phyloP scores from a whole-genome alignment of 2,329 filamentous ascomycete species.

The Ilyonectria mors-panacis region DNA sequence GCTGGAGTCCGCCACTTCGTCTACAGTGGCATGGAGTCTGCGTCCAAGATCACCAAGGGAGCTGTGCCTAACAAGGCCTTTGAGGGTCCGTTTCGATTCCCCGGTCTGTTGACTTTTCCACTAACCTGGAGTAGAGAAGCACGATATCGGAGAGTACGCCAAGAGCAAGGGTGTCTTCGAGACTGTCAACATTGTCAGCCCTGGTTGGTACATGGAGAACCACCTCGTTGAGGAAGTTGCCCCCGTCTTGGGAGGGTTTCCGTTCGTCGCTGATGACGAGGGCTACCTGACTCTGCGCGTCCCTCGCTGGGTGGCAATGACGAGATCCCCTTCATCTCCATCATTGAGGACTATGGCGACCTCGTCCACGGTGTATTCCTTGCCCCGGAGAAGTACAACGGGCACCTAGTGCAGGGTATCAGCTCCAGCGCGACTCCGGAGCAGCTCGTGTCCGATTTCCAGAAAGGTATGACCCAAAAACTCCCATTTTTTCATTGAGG shows the following conservation, averaged over 20 bases:
- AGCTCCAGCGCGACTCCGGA: slow-evolving; percentile 53
- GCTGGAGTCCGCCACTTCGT: slow-evolving; percentile 55
- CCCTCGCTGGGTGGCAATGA: slow-evolving; percentile 57
- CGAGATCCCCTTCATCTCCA: slow-evolving; percentile 56
- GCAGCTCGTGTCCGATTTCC: slow-evolving; percentile 50
- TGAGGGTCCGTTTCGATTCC: slow-evolving; percentile 48
- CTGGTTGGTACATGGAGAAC: slow-evolving; percentile 62
- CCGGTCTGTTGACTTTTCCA: rapidly evolving
- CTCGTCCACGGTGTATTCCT: slow-evolving; percentile 62
- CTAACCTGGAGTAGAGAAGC: slow-evolving; percentile 52
- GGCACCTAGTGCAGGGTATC: slow-evolving; percentile 54
- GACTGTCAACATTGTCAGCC: slow-evolving; percentile 52
- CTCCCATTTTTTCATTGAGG: not conserved
- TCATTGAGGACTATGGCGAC: slow-evolving; percentile 61
- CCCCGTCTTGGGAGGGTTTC: slow-evolving; percentile 58
- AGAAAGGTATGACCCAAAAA: slow-evolving; percentile 43
- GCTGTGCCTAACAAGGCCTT: slow-evolving; percentile 50
- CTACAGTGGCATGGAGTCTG: slow-evolving; percentile 54
- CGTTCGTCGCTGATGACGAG: slow-evolving; percentile 52
- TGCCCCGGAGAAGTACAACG: slow-evolving; percentile 55
- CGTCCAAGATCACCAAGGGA: slow-evolving; percentile 52
- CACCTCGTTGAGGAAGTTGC: slow-evolving; percentile 54
- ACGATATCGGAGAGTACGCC: slow-evolving; percentile 56
- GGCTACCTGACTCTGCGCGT: slow-evolving; percentile 53
- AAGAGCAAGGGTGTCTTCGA: slow-evolving; percentile 51